Evolutionary conservation across 2,329 filamentous ascomycete genomes (phyloP).

Genomic region (Verticillium isaacii): DNA sequence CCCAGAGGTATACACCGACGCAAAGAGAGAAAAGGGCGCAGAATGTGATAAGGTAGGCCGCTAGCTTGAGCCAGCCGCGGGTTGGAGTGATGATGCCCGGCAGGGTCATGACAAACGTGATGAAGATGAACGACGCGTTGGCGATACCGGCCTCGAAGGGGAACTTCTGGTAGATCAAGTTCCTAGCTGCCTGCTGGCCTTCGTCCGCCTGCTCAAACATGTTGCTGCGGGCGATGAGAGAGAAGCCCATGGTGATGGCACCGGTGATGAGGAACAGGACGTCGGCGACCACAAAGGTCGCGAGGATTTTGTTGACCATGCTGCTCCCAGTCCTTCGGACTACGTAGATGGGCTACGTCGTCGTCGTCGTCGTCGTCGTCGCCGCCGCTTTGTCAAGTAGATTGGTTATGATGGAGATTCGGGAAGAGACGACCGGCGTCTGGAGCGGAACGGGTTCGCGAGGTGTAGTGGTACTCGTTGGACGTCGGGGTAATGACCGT

Average conservation of each 20-base stretch:
- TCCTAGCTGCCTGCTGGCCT: conserved; percentile 43
- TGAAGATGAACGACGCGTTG: conserved; percentile 68
- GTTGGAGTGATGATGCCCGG: conserved; percentile 66
- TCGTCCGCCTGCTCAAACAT: conserved; percentile 36
- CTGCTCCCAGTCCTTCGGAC: background rate
- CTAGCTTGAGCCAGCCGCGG: conserved; percentile 65
- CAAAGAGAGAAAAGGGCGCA: conserved; percentile 60
- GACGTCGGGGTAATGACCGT: background rate
- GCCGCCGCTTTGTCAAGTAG: background rate
- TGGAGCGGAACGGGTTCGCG: background rate
- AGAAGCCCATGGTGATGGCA: conserved; percentile 50
- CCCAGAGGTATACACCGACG: conserved; percentile 66
- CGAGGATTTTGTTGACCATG: conserved; percentile 53
- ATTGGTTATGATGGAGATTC: background rate
- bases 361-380: background rate
- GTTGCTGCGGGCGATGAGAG: conserved; percentile 44
- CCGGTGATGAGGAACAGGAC: conserved; percentile 49
- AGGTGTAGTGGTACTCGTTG: background rate
- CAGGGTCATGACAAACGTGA: conserved; percentile 64
- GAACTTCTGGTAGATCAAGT: conserved; percentile 48
- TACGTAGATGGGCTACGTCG: background rate
- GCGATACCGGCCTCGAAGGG: conserved; percentile 58
- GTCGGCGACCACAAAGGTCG: conserved; percentile 43
- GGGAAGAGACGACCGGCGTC: background rate
- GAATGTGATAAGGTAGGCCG: conserved; percentile 59